Evolutionary conservation across 208 protist genomes (phyloP).

Genomic region (Polymyxa betae): DNA sequence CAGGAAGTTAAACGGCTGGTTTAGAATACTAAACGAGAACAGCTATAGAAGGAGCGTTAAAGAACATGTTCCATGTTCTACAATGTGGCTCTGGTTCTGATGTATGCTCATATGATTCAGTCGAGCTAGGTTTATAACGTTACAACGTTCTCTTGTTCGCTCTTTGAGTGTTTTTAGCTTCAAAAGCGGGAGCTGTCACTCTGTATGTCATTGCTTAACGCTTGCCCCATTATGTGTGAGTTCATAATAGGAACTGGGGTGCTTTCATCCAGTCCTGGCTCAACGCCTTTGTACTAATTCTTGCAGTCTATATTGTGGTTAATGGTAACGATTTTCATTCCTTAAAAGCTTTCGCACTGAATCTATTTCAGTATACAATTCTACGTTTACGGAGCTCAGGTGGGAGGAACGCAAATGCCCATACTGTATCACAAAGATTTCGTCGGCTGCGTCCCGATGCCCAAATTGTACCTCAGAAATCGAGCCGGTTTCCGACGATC

Average conservation of each 20-base stretch:
- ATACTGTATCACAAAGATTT: not conserved
- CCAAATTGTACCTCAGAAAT: not conserved
- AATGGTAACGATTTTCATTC: not conserved
- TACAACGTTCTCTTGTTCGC: not conserved
- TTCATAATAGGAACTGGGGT: constrained; percentile 18
- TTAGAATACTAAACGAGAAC: not conserved
- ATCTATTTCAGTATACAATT: not conserved
- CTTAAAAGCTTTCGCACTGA: not conserved
- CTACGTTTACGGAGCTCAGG: not conserved
- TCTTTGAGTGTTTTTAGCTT: constrained; percentile 7
- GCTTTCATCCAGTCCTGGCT: constrained; percentile 18
- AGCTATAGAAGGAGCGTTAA: constrained; percentile 22
- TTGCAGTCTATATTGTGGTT: constrained; percentile 25
- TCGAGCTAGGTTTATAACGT: not conserved
- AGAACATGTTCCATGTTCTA: constrained; percentile 45
- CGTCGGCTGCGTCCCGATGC: not conserved
- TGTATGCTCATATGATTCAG: constrained; percentile 5
- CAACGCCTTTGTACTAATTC: constrained; percentile 2
- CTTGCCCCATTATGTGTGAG: not conserved
- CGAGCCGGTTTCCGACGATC: not conserved
- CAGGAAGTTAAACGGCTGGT: not conserved
- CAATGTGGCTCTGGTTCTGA: not conserved
- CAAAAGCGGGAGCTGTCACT: constrained; percentile 29
- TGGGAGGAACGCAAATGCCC: not conserved
- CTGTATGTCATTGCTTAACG: not conserved